These are phyloP conservation scores for Amoebophrya sp. DNA, from an alignment of 169 alveolate genomes.

Conservation along the genomic window DNA sequence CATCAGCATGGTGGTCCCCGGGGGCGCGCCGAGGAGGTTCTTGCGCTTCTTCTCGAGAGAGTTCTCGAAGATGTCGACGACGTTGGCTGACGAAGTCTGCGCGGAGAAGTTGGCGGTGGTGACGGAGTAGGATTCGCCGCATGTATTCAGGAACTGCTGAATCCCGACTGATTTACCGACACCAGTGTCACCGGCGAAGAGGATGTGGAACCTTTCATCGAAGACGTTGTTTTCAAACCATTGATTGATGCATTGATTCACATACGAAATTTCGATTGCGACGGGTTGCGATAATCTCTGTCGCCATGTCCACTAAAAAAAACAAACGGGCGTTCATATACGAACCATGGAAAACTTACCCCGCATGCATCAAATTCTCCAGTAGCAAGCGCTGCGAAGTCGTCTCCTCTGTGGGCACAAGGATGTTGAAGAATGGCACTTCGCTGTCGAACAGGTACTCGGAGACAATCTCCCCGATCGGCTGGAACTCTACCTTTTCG, in stretches of 20 bases:
- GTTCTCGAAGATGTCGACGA: conserved; percentile 65
- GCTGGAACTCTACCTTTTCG: conserved; percentile 44
- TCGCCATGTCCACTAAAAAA: too few species aligned
- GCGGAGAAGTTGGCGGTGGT: conserved; percentile 73
- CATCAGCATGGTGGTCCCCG: conserved; percentile 73
- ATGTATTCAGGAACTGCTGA: conserved; percentile 55
- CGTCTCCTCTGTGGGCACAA: conserved; percentile 78
- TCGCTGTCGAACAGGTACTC: conserved; percentile 56
- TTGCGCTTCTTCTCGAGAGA: conserved; percentile 62
- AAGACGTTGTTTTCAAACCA: too few species aligned
- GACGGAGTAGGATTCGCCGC: conserved; percentile 36
- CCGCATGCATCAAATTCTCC: conserved; percentile 50
- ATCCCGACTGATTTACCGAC: conserved; percentile 77
- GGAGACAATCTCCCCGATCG: conserved; percentile 56
- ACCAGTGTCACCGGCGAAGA: conserved; percentile 79
- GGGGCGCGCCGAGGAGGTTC: conserved; percentile 77
- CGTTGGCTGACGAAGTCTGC: conserved; percentile 66
- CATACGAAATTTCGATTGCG: too few species aligned
- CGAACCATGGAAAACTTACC: too few species aligned
- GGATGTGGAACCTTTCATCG: conserved; percentile 49
- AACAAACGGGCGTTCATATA: too few species aligned
- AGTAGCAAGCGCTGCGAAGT: conserved; percentile 56
- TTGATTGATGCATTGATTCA: too few species aligned
- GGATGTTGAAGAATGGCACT: conserved; percentile 63
- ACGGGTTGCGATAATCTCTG: too few species aligned